These are phyloP conservation scores for Hypoxylon sp. DNA, from an alignment of 2,329 filamentous ascomycete genomes.

Conservation along the genomic window DNA sequence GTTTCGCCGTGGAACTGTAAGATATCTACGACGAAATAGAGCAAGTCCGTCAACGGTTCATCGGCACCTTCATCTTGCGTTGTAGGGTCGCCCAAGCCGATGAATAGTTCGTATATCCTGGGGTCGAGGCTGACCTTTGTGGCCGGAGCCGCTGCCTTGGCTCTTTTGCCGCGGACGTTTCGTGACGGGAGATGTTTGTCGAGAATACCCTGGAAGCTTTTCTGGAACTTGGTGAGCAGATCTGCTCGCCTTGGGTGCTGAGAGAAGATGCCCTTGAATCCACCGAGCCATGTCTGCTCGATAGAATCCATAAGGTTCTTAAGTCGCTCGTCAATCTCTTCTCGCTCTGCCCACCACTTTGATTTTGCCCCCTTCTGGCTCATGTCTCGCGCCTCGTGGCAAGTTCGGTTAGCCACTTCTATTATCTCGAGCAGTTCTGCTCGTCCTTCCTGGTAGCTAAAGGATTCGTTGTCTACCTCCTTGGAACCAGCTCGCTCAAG, in stretches of 20 bases:
- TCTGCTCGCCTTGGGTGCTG: constrained; percentile 72
- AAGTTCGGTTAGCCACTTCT: constrained; percentile 81
- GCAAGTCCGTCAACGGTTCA: constrained; percentile 87
- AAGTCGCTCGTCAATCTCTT: constrained; percentile 81
- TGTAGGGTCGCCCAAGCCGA: constrained; percentile 81
- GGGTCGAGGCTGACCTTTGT: constrained; percentile 63
- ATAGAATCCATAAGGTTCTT: constrained; percentile 84
- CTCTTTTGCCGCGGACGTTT: constrained; percentile 68
- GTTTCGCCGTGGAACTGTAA: constrained; percentile 95
- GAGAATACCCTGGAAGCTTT: constrained; percentile 80
- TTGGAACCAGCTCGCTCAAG: constrained; percentile 84
- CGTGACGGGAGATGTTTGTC: constrained; percentile 89
- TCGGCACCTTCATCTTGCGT: constrained; percentile 79
- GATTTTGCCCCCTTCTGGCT: constrained; percentile 79
- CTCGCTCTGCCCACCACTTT: constrained; percentile 90
- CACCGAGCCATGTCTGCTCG: constrained; percentile 93
- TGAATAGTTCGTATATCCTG: constrained; percentile 85
- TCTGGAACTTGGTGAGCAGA: constrained; percentile 79
- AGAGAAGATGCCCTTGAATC: constrained; percentile 94
- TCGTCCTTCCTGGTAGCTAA: constrained; percentile 84
- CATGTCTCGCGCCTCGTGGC: constrained; percentile 78
- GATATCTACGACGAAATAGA: constrained; percentile 97
- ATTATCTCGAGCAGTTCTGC: constrained; percentile 87
- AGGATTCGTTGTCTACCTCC: constrained; percentile 81
- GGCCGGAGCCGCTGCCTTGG: constrained; percentile 53